These are phyloP conservation scores for Apiotrichum brassicae DNA, from an alignment of 1,284 basidiomycete genomes.

Conservation along the genomic window DNA sequence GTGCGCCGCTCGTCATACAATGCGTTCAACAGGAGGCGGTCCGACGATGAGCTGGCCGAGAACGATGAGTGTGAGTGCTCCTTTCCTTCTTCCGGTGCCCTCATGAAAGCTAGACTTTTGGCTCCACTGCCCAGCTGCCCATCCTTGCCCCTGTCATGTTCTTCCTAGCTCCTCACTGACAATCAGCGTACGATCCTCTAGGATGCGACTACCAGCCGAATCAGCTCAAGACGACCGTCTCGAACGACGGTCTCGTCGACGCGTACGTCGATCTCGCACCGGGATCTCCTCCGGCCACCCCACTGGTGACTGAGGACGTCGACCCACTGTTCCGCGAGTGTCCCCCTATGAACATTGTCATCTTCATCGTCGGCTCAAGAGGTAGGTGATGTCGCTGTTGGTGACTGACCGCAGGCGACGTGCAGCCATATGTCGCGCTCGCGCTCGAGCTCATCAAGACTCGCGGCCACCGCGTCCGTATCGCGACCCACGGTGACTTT, in stretches of 20 bases:
- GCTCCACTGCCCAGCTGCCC: too few relatives aligned
- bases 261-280: not conserved
- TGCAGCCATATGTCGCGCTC: slow-evolving; percentile 64
- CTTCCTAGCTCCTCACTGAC: not conserved
- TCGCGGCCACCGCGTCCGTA: slow-evolving; percentile 57
- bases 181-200: not conserved
- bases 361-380: slow-evolving; percentile 60
- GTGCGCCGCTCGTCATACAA: not conserved
- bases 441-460: slow-evolving; percentile 54
- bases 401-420: slow-evolving; percentile 52
- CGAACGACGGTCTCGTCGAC: not conserved
- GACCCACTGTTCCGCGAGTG: slow-evolving; percentile 11
- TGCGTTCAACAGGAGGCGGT: not conserved
- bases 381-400: slow-evolving; percentile 45
- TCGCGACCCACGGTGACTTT: slow-evolving; percentile 63
- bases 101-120: too few relatives aligned
- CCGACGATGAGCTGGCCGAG: not conserved
- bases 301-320: not conserved
- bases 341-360: slow-evolving; percentile 56
- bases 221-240: not conserved
- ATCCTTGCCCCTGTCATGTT: not conserved
- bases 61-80: not conserved
- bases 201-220: not conserved
- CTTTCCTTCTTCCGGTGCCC: not conserved
- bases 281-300: not conserved